Conservation (phyloP, 768 basidiomycete species). For the Mycena galopus region DNA sequence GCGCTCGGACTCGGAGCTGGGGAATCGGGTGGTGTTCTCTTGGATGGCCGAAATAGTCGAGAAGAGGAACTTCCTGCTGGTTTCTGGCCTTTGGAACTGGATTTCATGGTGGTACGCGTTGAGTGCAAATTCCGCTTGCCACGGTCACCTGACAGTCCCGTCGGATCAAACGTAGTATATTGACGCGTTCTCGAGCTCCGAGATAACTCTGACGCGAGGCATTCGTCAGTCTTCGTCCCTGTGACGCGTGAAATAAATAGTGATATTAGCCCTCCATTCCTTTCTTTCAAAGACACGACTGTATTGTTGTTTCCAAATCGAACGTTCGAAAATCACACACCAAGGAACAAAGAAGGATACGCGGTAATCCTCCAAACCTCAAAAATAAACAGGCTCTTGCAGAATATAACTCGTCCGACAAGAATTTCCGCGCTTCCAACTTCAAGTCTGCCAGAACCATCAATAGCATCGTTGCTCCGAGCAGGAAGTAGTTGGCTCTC, state of each 20-base stretch:
- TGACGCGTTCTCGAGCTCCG: no score
- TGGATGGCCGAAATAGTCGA: background rate
- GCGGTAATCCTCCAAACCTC: background rate
- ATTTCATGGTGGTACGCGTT: conserved; percentile 1
- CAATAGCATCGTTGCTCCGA: conserved; percentile 1
- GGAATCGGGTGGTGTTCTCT: background rate
- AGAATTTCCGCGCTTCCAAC: conserved; percentile 9
- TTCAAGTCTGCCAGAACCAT: conserved; percentile 24
- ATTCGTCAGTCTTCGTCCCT: no score
- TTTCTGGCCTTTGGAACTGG: background rate
- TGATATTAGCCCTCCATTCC: no score
- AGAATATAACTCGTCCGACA: conserved; percentile 25
- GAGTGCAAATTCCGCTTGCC: background rate
- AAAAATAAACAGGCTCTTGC: conserved; percentile 20
- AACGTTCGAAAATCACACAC: no score
- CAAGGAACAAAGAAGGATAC: no score
- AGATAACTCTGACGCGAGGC: no score
- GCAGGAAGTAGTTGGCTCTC: no score
- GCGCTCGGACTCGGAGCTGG: background rate
- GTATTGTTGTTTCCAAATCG: no score
- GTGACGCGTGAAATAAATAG: no score
- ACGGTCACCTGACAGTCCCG: background rate
- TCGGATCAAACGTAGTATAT: no score
- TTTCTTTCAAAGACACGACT: no score
- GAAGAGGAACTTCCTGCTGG: background rate